Base-by-base conservation (phyloP, 371 early-diverging fungal genomes). In the Mortierella sp. region DNA sequence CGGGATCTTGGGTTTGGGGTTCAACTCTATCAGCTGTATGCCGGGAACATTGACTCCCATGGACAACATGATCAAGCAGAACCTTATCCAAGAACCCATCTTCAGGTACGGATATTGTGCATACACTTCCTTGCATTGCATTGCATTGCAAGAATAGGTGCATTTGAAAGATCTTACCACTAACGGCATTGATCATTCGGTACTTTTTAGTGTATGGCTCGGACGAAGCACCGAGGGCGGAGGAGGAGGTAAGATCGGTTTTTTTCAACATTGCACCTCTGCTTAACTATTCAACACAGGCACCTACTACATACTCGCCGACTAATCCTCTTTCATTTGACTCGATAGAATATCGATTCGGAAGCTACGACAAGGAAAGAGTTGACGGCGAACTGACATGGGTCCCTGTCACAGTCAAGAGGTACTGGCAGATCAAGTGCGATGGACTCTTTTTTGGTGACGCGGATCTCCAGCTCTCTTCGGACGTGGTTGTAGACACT, bases 351-450 rank as follows among this genome's bases (percentile, higher is more conserved):
- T 90, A 89, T 76, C 75, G 84, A 19, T 90, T 90, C 57, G 91
- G 91, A 72, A 90, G 86, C 31, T 89, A 89, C 74, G 88, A 91
- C 28, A 31, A 75, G 21, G 80, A 84, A 14, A 81, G 78, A 47
- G 86, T 87, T 50, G 88, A 79, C 24, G 91, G 90, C 57, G 77
- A 81, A 11, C 74, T 91, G 50, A 89, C 87, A 24, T 90, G 88
- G 70, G 86, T 90, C 8, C 88, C 89, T 24, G 88, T 91, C 26
- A 88, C 89, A 0, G 65, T 79, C 34, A 80, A 88, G 78, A 88
- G 88, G 63, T 91, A 91, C 63, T 92, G 92, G 92, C 91, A 91
- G 79, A 87, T 91, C 5, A 78, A 87, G 21, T 78, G 91, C 63
- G 90, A 85, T 3, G 85, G 86, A 16, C 73, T 92, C 48, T 79